These are phyloP conservation scores for Tulasnella sp. DNA, from an alignment of 768 basidiomycete species.

Conservation along the genomic window DNA sequence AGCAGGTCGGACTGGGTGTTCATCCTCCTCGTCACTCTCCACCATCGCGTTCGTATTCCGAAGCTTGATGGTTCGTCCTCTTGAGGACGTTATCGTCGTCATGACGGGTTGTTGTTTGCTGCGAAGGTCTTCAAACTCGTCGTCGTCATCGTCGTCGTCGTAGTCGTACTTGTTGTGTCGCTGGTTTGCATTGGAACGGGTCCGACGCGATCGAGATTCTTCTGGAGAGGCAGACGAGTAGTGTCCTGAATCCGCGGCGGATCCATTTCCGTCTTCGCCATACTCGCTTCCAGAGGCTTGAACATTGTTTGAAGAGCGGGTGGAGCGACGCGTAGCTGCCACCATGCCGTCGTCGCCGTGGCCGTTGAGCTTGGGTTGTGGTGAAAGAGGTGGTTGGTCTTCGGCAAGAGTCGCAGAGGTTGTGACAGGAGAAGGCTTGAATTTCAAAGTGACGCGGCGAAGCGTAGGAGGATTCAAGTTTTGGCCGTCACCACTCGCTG, in stretches of 20 bases:
- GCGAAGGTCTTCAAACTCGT: slow-evolving; percentile 5
- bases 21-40: slow-evolving; percentile 21
- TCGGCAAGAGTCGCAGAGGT: background rate
- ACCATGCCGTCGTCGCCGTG: slow-evolving; percentile 6
- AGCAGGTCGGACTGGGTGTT: slow-evolving; percentile 10
- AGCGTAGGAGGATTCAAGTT: slow-evolving; percentile 14
- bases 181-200: background rate
- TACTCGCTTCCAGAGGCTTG: slow-evolving; percentile 15
- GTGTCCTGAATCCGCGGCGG: background rate
- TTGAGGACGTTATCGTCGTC: slow-evolving; percentile 7
- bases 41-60: background rate
- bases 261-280: slow-evolving; percentile 1
- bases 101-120: slow-evolving; percentile 3
- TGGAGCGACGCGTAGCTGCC: slow-evolving; percentile 11
- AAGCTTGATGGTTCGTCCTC: slow-evolving; percentile 14
- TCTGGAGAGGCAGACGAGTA: slow-evolving; percentile 7
- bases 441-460: slow-evolving; percentile 14
- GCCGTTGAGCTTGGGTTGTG: background rate
- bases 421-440: slow-evolving; percentile 3
- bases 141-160: slow-evolving; percentile 17
- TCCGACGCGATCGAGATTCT: slow-evolving; percentile 3
- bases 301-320: background rate
- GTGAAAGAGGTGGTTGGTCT: background rate
- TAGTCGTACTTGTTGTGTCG: slow-evolving; percentile 8
- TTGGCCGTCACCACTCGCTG: background rate